A percentile compares a stretch with the other conserved stretches of the same genome.
phyloP scores from a whole-genome alignment of 2,329 filamentous ascomycete genomes.

The Trichothecium roseum region DNA sequence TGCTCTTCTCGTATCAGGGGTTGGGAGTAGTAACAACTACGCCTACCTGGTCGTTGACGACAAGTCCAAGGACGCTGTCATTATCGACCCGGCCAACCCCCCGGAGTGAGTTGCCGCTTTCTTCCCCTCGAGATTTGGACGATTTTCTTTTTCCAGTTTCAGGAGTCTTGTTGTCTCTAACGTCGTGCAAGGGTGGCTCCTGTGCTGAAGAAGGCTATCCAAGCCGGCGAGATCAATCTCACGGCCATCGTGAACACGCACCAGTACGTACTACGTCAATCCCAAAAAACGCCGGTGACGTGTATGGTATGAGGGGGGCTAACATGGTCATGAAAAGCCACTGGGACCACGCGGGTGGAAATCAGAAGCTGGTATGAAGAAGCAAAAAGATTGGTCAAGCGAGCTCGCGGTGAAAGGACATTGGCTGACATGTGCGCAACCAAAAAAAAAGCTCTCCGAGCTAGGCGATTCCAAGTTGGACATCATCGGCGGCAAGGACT shows the following conservation, averaged over 20 bases:
- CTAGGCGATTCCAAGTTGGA: constrained; percentile 52
- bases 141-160: neutral
- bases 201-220: constrained; percentile 62
- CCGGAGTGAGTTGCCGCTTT: constrained; percentile 50
- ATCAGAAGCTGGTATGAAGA: constrained; percentile 68
- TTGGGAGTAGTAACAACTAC: constrained; percentile 71
- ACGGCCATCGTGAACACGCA: constrained; percentile 93
- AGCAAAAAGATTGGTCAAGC: too few species aligned
- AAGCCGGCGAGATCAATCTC: constrained; percentile 65
- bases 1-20: constrained; percentile 55
- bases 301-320: too few species aligned
- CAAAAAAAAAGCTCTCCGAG: constrained; percentile 28
- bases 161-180: constrained; percentile 5
- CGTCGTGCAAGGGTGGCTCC: constrained; percentile 42
- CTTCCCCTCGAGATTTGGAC: neutral
- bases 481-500: constrained; percentile 83
- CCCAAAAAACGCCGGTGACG: too few species aligned
- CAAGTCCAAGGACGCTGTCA: constrained; percentile 62
- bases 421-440: constrained; percentile 1
- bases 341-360: constrained; percentile 89
- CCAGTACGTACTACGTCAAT: constrained; percentile 53
- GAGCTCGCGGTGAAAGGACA: neutral
- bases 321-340: constrained; percentile 47
- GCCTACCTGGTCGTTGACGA: constrained; percentile 74
- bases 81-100: constrained; percentile 73